These are phyloP conservation scores for Alliaria petiolata DNA, from an alignment of 345 rosid genomes.

Conservation along the genomic window DNA sequence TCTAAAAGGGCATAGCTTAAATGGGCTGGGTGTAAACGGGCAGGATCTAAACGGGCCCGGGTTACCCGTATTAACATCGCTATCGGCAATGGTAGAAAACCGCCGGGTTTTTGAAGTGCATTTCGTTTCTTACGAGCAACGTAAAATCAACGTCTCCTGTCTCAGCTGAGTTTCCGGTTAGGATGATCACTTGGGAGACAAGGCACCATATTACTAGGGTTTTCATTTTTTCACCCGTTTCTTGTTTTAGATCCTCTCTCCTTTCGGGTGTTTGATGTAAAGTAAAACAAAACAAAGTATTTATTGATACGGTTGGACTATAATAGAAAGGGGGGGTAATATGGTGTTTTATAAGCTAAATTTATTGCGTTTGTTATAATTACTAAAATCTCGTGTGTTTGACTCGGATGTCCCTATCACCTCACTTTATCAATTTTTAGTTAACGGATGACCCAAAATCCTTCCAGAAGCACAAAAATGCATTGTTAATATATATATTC, in stretches of 20 bases:
- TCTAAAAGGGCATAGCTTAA: too few species aligned
- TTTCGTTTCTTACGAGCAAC: conserved; percentile 16
- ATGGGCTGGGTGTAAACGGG: too few species aligned
- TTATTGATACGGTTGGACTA: not conserved
- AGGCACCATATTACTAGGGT: conserved; percentile 10
- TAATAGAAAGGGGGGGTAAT: conserved; percentile 5
- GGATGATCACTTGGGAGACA: conserved; percentile 8
- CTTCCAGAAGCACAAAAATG: conserved; percentile 1
- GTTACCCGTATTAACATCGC: too few species aligned
- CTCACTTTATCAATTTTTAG: not conserved
- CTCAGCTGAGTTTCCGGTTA: conserved; percentile 2
- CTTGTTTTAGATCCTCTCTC: not conserved
- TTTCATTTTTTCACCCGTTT: conserved; percentile 14
- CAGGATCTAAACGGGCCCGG: too few species aligned
- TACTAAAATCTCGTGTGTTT: conserved; percentile 1
- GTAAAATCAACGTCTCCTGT: conserved; percentile 12
- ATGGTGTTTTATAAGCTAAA: not conserved
- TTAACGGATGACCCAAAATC: not conserved
- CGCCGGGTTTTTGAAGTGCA: not conserved
- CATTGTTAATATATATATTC: not conserved
- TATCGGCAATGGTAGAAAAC: conserved; percentile 20
- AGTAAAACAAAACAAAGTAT: too few species aligned
- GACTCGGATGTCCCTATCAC: not conserved
- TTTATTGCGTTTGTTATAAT: not conserved
- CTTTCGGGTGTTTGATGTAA: not conserved